Percentiles rank a stretch among this genome's conserved stretches.
These are phyloP conservation scores for Penicillium sp. DNA, from an alignment of 2,329 filamentous ascomycete genomes.

Conservation along the genomic window DNA sequence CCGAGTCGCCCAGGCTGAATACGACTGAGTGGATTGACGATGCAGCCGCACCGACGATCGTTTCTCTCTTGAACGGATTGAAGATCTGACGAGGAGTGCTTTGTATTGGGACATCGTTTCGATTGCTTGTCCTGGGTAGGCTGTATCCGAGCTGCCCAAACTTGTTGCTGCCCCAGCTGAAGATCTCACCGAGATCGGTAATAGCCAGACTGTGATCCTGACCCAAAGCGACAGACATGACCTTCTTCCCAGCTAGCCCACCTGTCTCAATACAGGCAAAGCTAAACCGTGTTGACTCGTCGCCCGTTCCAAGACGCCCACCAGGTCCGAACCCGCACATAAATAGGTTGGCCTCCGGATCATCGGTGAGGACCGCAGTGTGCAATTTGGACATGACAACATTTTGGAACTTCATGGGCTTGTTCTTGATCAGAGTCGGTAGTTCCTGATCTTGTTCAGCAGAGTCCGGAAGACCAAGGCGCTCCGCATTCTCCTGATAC, in stretches of 20 bases:
- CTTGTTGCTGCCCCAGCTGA: constrained; percentile 88
- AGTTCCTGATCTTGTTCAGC: constrained; percentile 49
- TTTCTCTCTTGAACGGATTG: constrained; percentile 81
- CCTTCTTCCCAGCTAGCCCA: constrained; percentile 63
- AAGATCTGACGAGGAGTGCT: constrained; percentile 80
- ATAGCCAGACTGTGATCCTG: constrained; percentile 88
- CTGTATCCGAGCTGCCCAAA: constrained; percentile 81
- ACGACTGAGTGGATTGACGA: constrained; percentile 89
- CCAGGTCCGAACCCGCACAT: constrained; percentile 88
- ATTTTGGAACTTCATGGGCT: constrained; percentile 70
- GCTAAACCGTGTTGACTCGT: constrained; percentile 81
- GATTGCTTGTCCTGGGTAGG: constrained; percentile 56
- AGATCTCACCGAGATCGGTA: constrained; percentile 79
- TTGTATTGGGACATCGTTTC: constrained; percentile 79
- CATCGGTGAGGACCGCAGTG: constrained; percentile 78
- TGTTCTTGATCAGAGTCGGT: constrained; percentile 65
- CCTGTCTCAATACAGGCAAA: constrained; percentile 77
- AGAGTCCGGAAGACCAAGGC: constrained; percentile 18
- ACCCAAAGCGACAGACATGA: constrained; percentile 74
- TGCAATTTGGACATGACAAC: constrained; percentile 86
- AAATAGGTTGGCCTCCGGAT: constrained; percentile 84
- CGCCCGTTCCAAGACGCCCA: constrained; percentile 79
- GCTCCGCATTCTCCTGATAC: constrained; percentile 45
- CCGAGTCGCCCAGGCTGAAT: constrained; percentile 50
- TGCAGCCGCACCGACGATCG: constrained; percentile 73